Evolutionary conservation across 192 early-diverging fungal genomes (phyloP).

Genomic region (Phycomyces nitens): DNA sequence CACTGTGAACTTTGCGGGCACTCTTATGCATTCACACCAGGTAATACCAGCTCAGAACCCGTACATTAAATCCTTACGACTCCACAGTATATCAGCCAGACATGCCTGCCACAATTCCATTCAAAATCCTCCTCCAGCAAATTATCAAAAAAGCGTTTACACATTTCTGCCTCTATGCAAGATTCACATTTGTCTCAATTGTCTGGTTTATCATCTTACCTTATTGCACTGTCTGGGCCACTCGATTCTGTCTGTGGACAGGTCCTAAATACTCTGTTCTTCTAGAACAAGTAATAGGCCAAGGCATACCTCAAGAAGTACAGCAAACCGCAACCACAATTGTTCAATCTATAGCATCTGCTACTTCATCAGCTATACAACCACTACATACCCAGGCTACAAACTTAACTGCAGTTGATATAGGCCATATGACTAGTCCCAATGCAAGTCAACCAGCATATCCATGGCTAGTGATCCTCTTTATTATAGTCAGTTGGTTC

Average conservation of each 20-base stretch:
- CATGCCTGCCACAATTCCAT: conserved; percentile 72
- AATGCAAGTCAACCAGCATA: background rate
- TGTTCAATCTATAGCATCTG: background rate
- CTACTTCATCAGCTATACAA: background rate
- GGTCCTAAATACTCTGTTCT: conserved; percentile 36
- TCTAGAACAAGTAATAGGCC: background rate
- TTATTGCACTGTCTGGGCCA: conserved; percentile 79
- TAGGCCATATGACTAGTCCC: background rate
- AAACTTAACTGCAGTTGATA: background rate
- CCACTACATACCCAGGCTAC: too few species aligned
- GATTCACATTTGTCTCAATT: conserved; percentile 59
- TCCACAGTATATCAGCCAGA: conserved; percentile 59
- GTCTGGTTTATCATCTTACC: conserved; percentile 86
- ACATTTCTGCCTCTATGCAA: conserved; percentile 38
- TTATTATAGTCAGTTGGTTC: background rate
- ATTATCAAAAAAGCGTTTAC: conserved; percentile 39
- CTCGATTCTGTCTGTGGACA: conserved; percentile 82
- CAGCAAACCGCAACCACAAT: background rate
- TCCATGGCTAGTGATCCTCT: background rate
- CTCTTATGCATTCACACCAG: conserved; percentile 79
- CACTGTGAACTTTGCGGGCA: conserved; percentile 92
- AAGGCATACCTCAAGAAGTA: background rate
- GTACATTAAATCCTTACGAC: background rate
- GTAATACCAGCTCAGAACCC: conserved; percentile 4
- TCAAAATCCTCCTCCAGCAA: conserved; percentile 54